Evolutionary conservation across 2,329 filamentous ascomycete species (phyloP), one percentile per base, ranked within the genome.

Genomic region (Neonectria coccinea): DNA sequence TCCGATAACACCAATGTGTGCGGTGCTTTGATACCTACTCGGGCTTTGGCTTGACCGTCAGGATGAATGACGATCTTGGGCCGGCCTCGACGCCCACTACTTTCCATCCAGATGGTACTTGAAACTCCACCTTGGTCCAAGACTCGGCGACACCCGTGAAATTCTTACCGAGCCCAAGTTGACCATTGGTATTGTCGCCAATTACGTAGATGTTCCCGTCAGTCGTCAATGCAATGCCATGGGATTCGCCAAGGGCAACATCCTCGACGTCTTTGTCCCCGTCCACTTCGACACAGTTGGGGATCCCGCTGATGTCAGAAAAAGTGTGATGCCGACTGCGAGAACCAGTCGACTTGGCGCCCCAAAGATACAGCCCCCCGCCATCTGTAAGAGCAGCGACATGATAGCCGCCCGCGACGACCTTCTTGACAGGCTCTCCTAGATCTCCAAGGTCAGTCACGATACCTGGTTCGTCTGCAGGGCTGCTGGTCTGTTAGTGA

Each of bases 361-460:
- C 89, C 89, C 89, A 92, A 25, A 86, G 73, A 71, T 91, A 92
- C 2, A 90, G 74, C 62, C 88, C 85, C 33, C 84, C 80, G 2
- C 85, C 86, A 11, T 81, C 77, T 0, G 88, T 90, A 47, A 91
- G 69, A 0, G 88, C 88, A 3, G 85, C 87, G 2, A 85, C 77
- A 3, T 84, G 77, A 71, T 89, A 89, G 0, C 89, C 88, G 2
- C 84, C 84, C 3, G 84, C 84, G 4, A 80, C 81, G 27, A 92
- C 78, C 69, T 85, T 87, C 31, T 71, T 78, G 53, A 91, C 82
- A 12, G 82, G 50, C 79, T 86, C 20, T 77, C 84, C 62, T 78
- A 91, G 78, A 59, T 85, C 82, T 5, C 75, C 74, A 1, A 91
- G 79, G 51, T 85, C 83, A 22, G 80, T 70, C 4, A 91, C 80